Conservation (phyloP, 2,329 filamentous ascomycete genomes). For the Didymella segeticola region DNA sequence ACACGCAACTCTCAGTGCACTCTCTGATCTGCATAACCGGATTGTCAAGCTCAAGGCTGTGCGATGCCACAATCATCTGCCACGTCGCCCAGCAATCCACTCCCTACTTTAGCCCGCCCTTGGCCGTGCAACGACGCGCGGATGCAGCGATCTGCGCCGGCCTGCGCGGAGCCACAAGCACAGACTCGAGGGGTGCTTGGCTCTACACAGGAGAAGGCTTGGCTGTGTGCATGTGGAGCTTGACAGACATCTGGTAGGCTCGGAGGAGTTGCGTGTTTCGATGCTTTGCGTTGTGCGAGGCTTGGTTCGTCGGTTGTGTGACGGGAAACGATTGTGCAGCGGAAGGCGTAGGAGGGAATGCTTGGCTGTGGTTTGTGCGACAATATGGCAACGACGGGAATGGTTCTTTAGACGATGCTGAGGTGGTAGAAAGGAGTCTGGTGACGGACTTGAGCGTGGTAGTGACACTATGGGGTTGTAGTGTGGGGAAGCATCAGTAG, state of each 20-base stretch:
- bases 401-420: not conserved
- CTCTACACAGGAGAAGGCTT: slow-evolving; percentile 4
- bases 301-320: not conserved
- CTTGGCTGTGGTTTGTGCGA: slow-evolving; percentile 20
- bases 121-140: slow-evolving; percentile 14
- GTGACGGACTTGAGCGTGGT: not conserved
- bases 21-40: too few relatives aligned
- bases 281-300: not conserved
- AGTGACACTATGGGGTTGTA: not conserved
- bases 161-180: not conserved
- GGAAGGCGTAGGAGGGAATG: slow-evolving; percentile 14
- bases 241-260: not conserved
- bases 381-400: not conserved
- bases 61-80: not conserved
- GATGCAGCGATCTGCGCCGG: not conserved
- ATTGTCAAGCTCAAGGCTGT: not conserved
- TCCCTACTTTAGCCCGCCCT: not conserved
- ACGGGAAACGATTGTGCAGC: slow-evolving; percentile 16
- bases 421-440: not conserved
- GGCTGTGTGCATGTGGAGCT: slow-evolving; percentile 3
- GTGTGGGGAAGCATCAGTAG: not conserved
- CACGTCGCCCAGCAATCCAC: not conserved
- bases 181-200: slow-evolving; percentile 4
- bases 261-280: not conserved
- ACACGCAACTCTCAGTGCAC: too few relatives aligned